Base-by-base conservation (phyloP, 2,329 filamentous ascomycete species). In the Bipolaris zeicola region DNA sequence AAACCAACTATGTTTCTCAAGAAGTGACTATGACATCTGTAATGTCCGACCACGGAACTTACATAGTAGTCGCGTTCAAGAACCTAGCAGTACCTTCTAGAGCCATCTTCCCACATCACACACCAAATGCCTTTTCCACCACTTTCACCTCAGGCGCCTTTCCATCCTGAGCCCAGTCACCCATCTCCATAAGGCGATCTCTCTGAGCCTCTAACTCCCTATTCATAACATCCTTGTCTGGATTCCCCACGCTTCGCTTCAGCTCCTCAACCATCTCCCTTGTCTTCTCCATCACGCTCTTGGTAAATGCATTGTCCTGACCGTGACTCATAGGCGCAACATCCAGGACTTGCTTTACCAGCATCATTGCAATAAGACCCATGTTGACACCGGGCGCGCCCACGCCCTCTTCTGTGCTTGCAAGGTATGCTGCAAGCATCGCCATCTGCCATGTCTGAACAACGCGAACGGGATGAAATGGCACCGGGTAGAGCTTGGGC, bases 381-480 rank as follows among this genome's bases (percentile, higher is more conserved):
- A 79, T 75, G 50, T 82, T 77, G 3, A 78, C 61, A 3, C 74
- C 71, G 6, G 70, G 68, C 7, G 67, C 67, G 36, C 67, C 63
- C 7, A 68, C 52, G 10, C 60, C 61, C 7, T 61, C 68, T 37
- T 73, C 65, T 6, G 59, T 55, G 34, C 65, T 61, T 34, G 68
- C 61, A 60, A 71, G 58, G 34, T 75, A 74, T 16, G 75, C 63
- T 3, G 75, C 70, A 24, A 79, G 53, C 68, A 72, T 76, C 1
- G 73, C 72, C 57, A 77, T 71, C 11, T 71, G 71, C 71, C 73
- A 81, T 6, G 69, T 76, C 55, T 81, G 83, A 4, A 85, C 74
- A 2, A 85, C 79, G 0, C 85, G 79, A 6, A 86, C 75, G 0
- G 85, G 85, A 66, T 88, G 84, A 74, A 36, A 72, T 0, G 71